Base-by-base conservation (phyloP, 176 grass and related monocot species). In the Neostapfia colusana region DNA sequence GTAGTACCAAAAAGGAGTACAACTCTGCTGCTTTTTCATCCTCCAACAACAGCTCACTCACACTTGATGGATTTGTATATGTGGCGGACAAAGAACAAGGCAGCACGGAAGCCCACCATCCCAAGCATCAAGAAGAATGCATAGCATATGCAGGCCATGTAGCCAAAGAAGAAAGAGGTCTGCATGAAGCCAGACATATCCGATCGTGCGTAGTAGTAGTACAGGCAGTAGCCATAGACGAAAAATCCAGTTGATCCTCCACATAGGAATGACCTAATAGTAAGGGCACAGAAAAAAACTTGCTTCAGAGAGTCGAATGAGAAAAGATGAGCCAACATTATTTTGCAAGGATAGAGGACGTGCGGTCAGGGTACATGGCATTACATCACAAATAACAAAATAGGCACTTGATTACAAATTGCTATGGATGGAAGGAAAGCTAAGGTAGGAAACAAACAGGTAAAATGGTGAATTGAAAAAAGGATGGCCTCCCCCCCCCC, bases 131-230 rank as follows among this genome's bases (percentile, higher is more conserved):
- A 80, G 81, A 97, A 97, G 76, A 97, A 97, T 31, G 91, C 95
- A 66, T 94, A 97, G 77, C 95, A 97, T 74, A 97, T 94, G 78
- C 95, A 97, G 75, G 95, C 91, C 95, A 97, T 97, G 82, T 97
- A 97, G 18, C 95, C 95, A 62, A 97, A 97, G 88, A 97, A 97
- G 88, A 97, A 97, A 36, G 95, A 97, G 44, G 91, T 97, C 81
- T 97, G 95, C 95, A 97, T 89, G 70, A 97, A 97, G 14, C 95
- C 95, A 64, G 95, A 93, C 95, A 97, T 97, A 34, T 97, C 91
- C 0, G 95, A 97, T 31, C 95, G 88, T 10, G 91, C 95, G 67
- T 94, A 77, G 73, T 97, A 97, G 84, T 97, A 97, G 86, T 97
- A 97, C 62, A 97, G 81, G 46, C 95, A 97, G 69, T 97, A 97